Conservation (phyloP, 1,284 basidiomycete species). For the Fomes fomentarius region DNA sequence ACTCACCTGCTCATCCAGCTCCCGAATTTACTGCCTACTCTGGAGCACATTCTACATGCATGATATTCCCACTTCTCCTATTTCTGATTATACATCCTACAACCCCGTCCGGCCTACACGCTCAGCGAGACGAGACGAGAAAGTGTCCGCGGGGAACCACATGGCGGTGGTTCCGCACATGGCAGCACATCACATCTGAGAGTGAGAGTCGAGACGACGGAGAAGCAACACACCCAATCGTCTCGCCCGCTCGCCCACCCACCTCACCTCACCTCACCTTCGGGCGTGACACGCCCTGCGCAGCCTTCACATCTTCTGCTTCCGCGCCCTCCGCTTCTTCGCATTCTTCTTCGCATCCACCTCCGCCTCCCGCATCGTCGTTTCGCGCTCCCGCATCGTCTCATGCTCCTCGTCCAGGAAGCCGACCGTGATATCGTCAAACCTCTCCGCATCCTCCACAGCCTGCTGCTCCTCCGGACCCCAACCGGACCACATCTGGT, state of each 20-base stretch:
- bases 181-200: too few species aligned
- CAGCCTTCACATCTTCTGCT: conserved; percentile 2
- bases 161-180: neutral
- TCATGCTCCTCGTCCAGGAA: conserved; percentile 61
- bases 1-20: neutral
- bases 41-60: neutral
- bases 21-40: neutral
- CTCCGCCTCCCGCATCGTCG: neutral
- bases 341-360: neutral
- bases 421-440: conserved; percentile 64
- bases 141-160: conserved; percentile 2
- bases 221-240: neutral
- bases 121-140: neutral
- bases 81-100: conserved; percentile 15
- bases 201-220: too few species aligned
- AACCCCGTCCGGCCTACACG: neutral
- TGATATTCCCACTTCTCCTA: conserved; percentile 8
- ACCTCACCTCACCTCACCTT: neutral
- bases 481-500: conserved; percentile 54
- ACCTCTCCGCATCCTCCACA: conserved; percentile 66
- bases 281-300: neutral
- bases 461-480: conserved; percentile 52
- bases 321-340: conserved; percentile 16
- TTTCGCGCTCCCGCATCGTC: conserved; percentile 15
- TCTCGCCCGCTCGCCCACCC: neutral